Conservation (phyloP, 2,329 filamentous ascomycete species). For the Pezicula radicicola region DNA sequence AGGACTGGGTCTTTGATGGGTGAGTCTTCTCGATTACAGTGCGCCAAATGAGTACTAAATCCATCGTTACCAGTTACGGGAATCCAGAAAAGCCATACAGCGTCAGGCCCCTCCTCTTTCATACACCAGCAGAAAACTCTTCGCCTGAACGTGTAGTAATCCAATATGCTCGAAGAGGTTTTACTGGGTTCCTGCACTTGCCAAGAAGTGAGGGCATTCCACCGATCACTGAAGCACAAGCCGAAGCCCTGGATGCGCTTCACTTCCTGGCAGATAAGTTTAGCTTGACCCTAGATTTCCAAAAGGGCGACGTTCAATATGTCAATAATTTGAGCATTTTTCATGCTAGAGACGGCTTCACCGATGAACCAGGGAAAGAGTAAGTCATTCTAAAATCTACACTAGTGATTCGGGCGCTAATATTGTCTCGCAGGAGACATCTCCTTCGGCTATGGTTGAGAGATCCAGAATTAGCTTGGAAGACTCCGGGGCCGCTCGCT, state of each 20-base stretch:
- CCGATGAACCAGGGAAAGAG: slow-evolving; percentile 30
- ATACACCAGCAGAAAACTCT: slow-evolving; percentile 43
- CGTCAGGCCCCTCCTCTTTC: slow-evolving; percentile 51
- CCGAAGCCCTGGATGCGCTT: slow-evolving; percentile 41
- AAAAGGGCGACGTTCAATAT: slow-evolving; percentile 40
- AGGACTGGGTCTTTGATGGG: slow-evolving; percentile 43
- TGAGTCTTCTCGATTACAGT: slow-evolving; percentile 3
- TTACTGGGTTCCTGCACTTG: slow-evolving; percentile 54
- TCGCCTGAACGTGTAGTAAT: slow-evolving; percentile 52
- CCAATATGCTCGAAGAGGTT: slow-evolving; percentile 57
- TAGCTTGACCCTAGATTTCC: slow-evolving; percentile 33
- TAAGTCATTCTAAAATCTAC: slow-evolving; percentile 12
- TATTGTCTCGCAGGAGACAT: slow-evolving; percentile 30
- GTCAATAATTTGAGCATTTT: slow-evolving; percentile 46
- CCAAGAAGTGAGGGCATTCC: slow-evolving; percentile 53
- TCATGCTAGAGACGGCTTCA: slow-evolving; percentile 41
- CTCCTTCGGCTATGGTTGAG: slow-evolving; percentile 42
- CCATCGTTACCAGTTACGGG: slow-evolving; percentile 41
- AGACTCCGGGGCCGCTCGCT: slow-evolving; percentile 32
- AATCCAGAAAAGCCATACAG: slow-evolving; percentile 43
- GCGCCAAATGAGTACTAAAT: not conserved
- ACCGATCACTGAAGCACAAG: slow-evolving; percentile 43
- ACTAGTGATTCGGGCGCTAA: not conserved
- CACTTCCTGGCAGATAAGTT: slow-evolving; percentile 39
- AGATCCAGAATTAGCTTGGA: slow-evolving; percentile 38